These are phyloP conservation scores for Chrysoporthe cubensis DNA, from an alignment of 2,329 filamentous ascomycete genomes.

Conservation along the genomic window DNA sequence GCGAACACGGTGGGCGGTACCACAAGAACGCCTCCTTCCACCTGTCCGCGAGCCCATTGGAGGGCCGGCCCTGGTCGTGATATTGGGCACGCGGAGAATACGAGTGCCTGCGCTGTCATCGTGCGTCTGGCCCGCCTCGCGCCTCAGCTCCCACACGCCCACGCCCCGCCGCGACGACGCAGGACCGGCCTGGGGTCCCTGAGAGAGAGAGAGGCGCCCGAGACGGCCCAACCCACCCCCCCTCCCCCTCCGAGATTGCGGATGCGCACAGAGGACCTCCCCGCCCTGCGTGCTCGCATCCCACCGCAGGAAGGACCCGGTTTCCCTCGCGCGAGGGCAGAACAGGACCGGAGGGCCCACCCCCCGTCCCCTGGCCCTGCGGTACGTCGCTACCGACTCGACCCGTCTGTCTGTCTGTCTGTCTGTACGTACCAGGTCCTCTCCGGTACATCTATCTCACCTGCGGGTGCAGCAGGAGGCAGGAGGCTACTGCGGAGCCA, in stretches of 20 bases:
- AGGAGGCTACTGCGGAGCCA: slow-evolving; percentile 20
- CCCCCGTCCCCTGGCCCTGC: slow-evolving; percentile 18
- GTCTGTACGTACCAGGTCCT: slow-evolving; percentile 5
- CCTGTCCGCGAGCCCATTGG: slow-evolving; percentile 40
- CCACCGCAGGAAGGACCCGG: slow-evolving; percentile 14
- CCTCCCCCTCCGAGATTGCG: slow-evolving; percentile 15
- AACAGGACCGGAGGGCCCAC: slow-evolving; percentile 9
- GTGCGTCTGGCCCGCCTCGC: slow-evolving; percentile 32
- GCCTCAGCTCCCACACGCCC: slow-evolving; percentile 19
- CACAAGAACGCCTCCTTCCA: slow-evolving; percentile 40
- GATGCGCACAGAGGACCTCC: slow-evolving; percentile 25
- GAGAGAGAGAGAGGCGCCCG: slow-evolving; percentile 19
- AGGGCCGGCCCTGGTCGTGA: slow-evolving; percentile 31
- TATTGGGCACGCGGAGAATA: slow-evolving; percentile 37
- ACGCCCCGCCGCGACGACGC: too few relatives aligned
- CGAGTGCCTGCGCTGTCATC: slow-evolving; percentile 38
- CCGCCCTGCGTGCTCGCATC: slow-evolving; percentile 29
- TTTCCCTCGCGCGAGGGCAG: slow-evolving; percentile 19
- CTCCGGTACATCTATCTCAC: slow-evolving; percentile 16
- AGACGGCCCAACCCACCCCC: slow-evolving; percentile 17
- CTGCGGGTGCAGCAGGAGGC: slow-evolving; percentile 24
- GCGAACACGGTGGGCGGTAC: slow-evolving; percentile 34
- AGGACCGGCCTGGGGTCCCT: slow-evolving; percentile 9
- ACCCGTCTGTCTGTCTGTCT: background rate
- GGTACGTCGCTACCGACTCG: slow-evolving; percentile 26